Base-by-base conservation (phyloP, 805 yeast species). In the Yamadazyma scolyti region DNA sequence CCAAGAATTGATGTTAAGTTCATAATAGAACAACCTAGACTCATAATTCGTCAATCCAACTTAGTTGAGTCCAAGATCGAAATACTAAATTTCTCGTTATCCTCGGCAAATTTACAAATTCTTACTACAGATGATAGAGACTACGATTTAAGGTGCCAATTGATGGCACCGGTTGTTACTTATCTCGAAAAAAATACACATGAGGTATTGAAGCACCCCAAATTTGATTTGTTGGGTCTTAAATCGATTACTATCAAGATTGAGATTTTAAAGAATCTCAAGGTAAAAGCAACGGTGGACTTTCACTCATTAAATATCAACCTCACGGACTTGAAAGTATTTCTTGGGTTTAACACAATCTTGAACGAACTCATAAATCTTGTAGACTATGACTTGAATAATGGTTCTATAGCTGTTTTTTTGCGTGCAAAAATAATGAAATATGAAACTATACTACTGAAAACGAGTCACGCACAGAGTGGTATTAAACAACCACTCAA, bases 91-190 rank as follows among this genome's bases (percentile, higher is more conserved):
- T 48, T 58, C 18, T 50, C 62, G 1, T 63, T 56, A 39, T 56
- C 68, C 3, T 48, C 61, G 34, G 42, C 64, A 32, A 50, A 58
- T 33, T 41, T 65, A 23, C 64, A 56, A 25, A 37, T 63, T 4
- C 23, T 44, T 21, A 64, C 69, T 1, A 52, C 62, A 2, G 37
- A 33, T 7, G 37, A 47, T 10, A 43, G 63, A 30, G 56, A 55
- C 20, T 65, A 65, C 38, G 56, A 54, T 20, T 44, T 57, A 5
- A 55, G 48, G 17, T 62, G 65, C 31, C 58, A 59, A 29, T 34
- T 63, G 11, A 39, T 61, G 12, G 52, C 54, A 25, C 70, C 70
- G 2, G 44, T 50, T 6, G 37, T 56, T 1, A 41, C 44, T 0
- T 65, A 56, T 36, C 47, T 47, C 20, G 62, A 61, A 36, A 60